phyloP scores from a whole-genome alignment of 257 asterid genomes.

The Forsythia suspensa region DNA sequence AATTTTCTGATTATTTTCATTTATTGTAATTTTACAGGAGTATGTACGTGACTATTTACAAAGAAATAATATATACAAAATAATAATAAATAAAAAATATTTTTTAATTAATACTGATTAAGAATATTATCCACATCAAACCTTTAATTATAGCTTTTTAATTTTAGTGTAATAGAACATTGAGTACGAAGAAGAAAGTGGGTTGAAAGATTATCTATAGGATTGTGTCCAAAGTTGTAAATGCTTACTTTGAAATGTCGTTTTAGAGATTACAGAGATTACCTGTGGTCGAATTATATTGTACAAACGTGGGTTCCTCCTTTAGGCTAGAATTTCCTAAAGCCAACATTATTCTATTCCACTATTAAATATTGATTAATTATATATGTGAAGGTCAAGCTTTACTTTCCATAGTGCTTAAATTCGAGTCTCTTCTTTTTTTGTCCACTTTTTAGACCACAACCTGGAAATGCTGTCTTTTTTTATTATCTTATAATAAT shows the following conservation, averaged over 20 bases:
- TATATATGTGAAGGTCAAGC: background rate
- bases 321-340: background rate
- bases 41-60: no score
- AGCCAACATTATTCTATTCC: conserved; percentile 1
- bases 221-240: background rate
- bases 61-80: no score
- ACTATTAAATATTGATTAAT: background rate
- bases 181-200: background rate
- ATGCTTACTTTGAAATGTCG: conserved; percentile 2
- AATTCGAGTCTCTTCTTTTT: background rate
- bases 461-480: background rate
- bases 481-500: no score
- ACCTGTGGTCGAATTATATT: conserved; percentile 16
- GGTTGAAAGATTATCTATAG: background rate
- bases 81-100: no score
- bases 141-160: no score
- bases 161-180: no score
- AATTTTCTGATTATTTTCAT: no score
- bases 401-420: background rate
- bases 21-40: no score
- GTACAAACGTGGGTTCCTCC: conserved; percentile 10
- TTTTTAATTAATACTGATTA: no score
- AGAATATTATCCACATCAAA: no score
- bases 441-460: background rate
- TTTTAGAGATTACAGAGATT: conserved; percentile 12